Evolutionary conservation across 345 rosid species (phyloP).

Genomic region (Triadica sebifera): DNA sequence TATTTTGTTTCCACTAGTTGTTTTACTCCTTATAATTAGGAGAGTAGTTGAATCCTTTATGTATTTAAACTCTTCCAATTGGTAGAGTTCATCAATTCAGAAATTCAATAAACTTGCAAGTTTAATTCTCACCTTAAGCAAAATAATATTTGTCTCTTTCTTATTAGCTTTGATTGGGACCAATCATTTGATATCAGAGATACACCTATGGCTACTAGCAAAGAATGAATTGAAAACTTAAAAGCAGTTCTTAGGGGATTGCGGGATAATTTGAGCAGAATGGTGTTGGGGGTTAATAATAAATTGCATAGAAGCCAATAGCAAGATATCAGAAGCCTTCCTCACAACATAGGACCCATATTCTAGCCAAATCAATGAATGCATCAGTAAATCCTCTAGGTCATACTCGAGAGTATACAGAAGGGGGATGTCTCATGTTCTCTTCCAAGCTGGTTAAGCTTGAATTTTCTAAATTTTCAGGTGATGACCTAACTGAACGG

Average conservation of each 20-base stretch:
- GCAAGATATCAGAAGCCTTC: background rate
- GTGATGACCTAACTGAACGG: background rate
- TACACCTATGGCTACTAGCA: background rate
- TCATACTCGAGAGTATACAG: no score
- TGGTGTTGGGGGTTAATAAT: background rate
- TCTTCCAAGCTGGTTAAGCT: background rate
- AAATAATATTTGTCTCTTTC: no score
- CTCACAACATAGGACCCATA: background rate
- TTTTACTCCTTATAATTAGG: no score
- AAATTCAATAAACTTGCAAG: background rate
- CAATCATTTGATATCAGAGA: background rate
- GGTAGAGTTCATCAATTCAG: background rate
- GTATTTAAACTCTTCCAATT: background rate
- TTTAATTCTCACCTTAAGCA: background rate
- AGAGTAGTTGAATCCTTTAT: no score
- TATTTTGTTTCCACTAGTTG: no score
- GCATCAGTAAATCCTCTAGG: background rate
- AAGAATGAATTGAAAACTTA: no score
- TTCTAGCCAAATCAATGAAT: no score
- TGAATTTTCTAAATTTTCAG: background rate
- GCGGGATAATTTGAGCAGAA: no score
- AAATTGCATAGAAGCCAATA: background rate
- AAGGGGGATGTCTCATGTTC: background rate
- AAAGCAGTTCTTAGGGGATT: no score
- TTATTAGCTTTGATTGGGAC: background rate